A percentile compares a stretch with the other conserved stretches of the same genome.
Conservation (phyloP, 208 protist species). For the Herpetomonas muscarum region DNA sequence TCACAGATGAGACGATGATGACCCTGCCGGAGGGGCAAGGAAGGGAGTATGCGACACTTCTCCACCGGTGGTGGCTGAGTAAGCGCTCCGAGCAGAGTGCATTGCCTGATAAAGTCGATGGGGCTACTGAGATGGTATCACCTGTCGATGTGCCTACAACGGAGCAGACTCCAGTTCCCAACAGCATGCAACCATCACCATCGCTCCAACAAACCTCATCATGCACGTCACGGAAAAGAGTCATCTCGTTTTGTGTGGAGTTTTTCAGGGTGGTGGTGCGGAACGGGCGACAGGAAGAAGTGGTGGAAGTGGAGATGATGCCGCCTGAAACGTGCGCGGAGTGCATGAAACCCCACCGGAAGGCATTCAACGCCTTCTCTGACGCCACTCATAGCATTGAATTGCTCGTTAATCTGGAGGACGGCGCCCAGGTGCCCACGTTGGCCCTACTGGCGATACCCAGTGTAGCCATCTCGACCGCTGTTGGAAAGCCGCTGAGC, state of each 20-base stretch:
- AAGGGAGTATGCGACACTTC: slow-evolving; percentile 11
- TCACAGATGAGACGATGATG: slow-evolving; percentile 2
- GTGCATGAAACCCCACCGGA: slow-evolving; percentile 11
- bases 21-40: slow-evolving; percentile 3
- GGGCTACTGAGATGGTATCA: too few relatives aligned
- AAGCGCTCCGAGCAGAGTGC: neutral
- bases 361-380: slow-evolving; percentile 11
- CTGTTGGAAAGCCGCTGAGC: slow-evolving; percentile 5
- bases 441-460: neutral
- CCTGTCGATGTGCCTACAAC: too few relatives aligned
- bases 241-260: slow-evolving; percentile 3
- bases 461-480: neutral
- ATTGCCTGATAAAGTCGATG: too few relatives aligned
- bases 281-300: slow-evolving; percentile 15
- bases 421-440: slow-evolving; percentile 1
- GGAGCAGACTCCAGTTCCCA: too few relatives aligned
- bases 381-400: slow-evolving; percentile 12
- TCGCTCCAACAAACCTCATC: neutral
- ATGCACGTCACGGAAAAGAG: neutral
- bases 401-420: slow-evolving; percentile 8
- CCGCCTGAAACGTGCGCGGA: slow-evolving; percentile 7
- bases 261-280: slow-evolving; percentile 16
- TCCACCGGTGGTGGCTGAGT: slow-evolving; percentile 9
- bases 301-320: slow-evolving; percentile 22
- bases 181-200: slow-evolving; percentile 3